phyloP scores from a whole-genome alignment of 108 stramenopile genomes.

The Schizochytrium sp. region DNA sequence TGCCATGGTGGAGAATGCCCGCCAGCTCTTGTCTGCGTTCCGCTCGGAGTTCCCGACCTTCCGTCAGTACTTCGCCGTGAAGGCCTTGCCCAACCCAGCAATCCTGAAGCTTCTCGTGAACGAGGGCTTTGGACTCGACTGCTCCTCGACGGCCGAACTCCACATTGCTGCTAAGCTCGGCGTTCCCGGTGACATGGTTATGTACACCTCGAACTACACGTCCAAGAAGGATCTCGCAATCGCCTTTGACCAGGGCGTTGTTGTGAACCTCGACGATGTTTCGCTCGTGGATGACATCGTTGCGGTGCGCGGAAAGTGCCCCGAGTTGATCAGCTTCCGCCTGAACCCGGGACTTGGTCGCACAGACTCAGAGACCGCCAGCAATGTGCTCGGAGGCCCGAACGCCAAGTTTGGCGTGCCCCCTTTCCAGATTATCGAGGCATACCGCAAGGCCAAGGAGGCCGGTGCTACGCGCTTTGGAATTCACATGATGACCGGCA shows the following conservation, averaged over 20 bases:
- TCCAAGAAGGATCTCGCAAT: conserved; percentile 41
- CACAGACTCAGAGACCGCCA: conserved; percentile 55
- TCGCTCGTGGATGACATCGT: conserved; percentile 41
- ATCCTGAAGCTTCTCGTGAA: conserved; percentile 56
- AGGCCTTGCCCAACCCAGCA: conserved; percentile 66
- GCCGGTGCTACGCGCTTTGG: conserved; percentile 62
- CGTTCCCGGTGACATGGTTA: conserved; percentile 45
- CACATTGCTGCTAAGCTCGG: conserved; percentile 57
- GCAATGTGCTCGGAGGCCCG: conserved; percentile 65
- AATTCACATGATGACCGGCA: conserved; percentile 66
- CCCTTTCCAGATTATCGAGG: conserved; percentile 53
- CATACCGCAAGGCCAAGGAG: conserved; percentile 61
- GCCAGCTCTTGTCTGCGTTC: not conserved
- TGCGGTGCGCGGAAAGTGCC: conserved; percentile 39
- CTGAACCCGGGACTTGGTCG: conserved; percentile 63
- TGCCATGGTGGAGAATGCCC: conserved; percentile 28
- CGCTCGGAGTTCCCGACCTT: not conserved
- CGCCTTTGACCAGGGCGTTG: conserved; percentile 47
- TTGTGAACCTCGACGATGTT: conserved; percentile 65
- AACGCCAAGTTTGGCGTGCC: conserved; percentile 66
- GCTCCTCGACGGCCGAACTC: conserved; percentile 60
- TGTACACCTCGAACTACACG: conserved; percentile 67
- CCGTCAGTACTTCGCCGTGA: conserved; percentile 62
- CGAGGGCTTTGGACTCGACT: conserved; percentile 61
- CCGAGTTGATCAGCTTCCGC: conserved; percentile 61